A percentile compares a stretch with the other conserved stretches of the same genome.
Conservation (phyloP, 78 protist species). For the Parvularia atlantis region DNA sequence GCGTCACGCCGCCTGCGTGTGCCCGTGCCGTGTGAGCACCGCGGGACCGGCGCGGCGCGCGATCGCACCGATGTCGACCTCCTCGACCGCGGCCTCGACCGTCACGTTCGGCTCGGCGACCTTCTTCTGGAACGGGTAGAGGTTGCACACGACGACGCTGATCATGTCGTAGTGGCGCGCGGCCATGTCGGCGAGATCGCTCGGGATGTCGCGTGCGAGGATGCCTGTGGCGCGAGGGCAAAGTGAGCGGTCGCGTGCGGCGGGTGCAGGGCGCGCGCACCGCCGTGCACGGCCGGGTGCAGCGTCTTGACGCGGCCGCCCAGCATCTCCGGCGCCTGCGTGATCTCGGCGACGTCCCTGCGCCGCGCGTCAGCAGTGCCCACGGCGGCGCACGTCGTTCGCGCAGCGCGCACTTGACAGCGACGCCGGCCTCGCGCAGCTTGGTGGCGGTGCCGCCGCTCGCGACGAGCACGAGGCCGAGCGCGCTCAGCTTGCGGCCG, state of each 20-base stretch:
- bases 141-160: constrained; percentile 55
- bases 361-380: too few relatives aligned
- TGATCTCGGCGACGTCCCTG: constrained; percentile 39
- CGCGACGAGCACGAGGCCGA: constrained; percentile 28
- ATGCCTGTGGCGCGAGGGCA: not conserved
- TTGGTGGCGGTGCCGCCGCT: constrained; percentile 58
- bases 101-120: constrained; percentile 23
- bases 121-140: constrained; percentile 62
- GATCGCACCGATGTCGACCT: constrained; percentile 68
- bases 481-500: constrained; percentile 6
- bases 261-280: constrained; percentile 16
- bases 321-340: constrained; percentile 58
- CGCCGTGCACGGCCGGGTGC: constrained; percentile 80
- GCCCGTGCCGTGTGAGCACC: not conserved
- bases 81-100: constrained; percentile 52
- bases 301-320: constrained; percentile 79
- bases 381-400: too few relatives aligned
- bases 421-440: constrained; percentile 36
- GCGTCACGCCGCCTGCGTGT: constrained; percentile 30
- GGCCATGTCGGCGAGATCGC: constrained; percentile 40
- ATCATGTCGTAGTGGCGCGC: constrained; percentile 7
- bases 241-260: not conserved
- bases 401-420: too few relatives aligned
- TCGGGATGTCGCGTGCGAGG: constrained; percentile 16
- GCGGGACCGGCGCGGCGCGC: not conserved